A percentile compares a stretch with the other conserved stretches of the same genome.
Conservation (phyloP, 768 basidiomycete species). For the Leccinum sublutescens region DNA sequence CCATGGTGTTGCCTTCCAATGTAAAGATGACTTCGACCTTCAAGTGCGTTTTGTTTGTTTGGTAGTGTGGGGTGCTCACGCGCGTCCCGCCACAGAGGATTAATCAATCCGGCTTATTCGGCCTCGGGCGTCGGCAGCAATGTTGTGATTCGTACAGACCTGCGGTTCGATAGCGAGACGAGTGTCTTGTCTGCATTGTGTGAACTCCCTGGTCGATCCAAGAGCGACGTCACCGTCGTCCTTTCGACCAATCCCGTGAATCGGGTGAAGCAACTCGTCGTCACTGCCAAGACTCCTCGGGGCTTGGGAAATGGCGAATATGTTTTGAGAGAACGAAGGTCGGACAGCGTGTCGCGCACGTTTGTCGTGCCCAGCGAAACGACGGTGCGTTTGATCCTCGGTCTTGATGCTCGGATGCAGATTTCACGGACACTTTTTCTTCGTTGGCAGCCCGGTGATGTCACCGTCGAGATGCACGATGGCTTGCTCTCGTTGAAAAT, state of each 20-base stretch:
- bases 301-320: slow-evolving; percentile 42
- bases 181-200: slow-evolving; percentile 56
- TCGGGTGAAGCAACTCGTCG: slow-evolving; percentile 57
- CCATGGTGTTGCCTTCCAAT: background rate
- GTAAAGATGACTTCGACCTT: slow-evolving; percentile 13
- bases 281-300: slow-evolving; percentile 47
- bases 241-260: slow-evolving; percentile 62
- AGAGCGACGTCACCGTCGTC: slow-evolving; percentile 53
- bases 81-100: slow-evolving; percentile 14
- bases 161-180: slow-evolving; percentile 52
- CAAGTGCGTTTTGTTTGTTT: slow-evolving; percentile 22
- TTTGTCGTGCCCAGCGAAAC: slow-evolving; percentile 56
- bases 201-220: slow-evolving; percentile 68
- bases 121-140: slow-evolving; percentile 12
- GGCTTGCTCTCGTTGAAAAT: slow-evolving; percentile 61
- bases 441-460: slow-evolving; percentile 46
- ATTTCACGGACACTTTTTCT: slow-evolving; percentile 2
- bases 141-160: slow-evolving; percentile 59
- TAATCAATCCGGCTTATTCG: slow-evolving; percentile 28
- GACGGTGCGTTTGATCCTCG: slow-evolving; percentile 43
- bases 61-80: slow-evolving; percentile 10
- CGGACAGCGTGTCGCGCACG: slow-evolving; percentile 47
- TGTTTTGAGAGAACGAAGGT: slow-evolving; percentile 54
- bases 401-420: background rate
- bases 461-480: slow-evolving; percentile 55